Evolutionary conservation across 176 grass and related monocot species (phyloP).

Genomic region (Rhynchospora breviuscula): DNA sequence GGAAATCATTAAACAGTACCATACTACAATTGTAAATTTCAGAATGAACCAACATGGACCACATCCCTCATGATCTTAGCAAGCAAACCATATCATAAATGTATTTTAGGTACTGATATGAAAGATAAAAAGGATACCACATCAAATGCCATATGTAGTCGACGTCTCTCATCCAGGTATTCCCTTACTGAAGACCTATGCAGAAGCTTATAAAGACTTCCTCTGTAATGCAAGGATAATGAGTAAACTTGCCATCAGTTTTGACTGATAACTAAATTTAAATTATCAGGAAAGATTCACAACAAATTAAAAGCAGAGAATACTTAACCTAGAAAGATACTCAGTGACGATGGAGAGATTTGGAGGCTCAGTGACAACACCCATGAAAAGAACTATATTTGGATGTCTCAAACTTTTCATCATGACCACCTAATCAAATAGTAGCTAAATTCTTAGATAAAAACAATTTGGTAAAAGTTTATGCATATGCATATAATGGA

Average conservation of each 20-base stretch:
- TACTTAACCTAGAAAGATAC: conserved; percentile 79
- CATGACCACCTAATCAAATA: conserved; percentile 52
- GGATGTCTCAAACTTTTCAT: conserved; percentile 94
- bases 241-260: not conserved
- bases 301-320: not conserved
- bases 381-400: conserved; percentile 97
- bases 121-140: conserved; percentile 52
- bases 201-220: conserved; percentile 91
- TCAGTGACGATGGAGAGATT: conserved; percentile 83
- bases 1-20: not conserved
- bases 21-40: not conserved
- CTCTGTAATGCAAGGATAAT: conserved; percentile 47
- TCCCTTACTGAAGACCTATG: conserved; percentile 68
- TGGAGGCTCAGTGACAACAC: conserved; percentile 78
- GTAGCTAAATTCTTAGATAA: not conserved
- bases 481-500: not conserved
- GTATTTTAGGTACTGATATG: not conserved
- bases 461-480: not conserved
- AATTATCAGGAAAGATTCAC: not conserved
- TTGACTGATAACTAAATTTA: not conserved
- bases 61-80: not conserved
- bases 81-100: not conserved
- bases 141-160: conserved; percentile 93
- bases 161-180: conserved; percentile 85
- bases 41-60: not conserved